Base-by-base conservation (phyloP, 495 filamentous ascomycete genomes). In the Aspergillus conjunctus region DNA sequence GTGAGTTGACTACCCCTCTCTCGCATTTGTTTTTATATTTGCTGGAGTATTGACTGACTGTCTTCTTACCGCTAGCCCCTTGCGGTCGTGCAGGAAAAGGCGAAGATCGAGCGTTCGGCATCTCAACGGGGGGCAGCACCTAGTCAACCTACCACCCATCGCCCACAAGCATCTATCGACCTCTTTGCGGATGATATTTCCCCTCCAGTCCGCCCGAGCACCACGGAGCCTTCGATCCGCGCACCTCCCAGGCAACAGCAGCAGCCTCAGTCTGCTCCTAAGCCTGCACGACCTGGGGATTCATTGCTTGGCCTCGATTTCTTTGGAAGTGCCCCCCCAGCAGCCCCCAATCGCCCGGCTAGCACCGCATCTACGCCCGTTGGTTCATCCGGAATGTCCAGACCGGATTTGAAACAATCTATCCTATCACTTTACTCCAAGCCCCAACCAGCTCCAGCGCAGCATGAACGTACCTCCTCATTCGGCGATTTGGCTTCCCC, bases 361-460 rank as follows among this genome's bases (percentile, higher is more conserved):
- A 94, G 89, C 72, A 88, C 88, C 12, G 81, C 83, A 34, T 84
- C 88, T 18, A 85, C 84, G 21, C 76, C 83, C 31, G 74, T 83
- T 10, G 78, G 80, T 18, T 67, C 82, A 7, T 76, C 76, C 17
- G 79, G 79, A 31, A 85, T 90, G 64, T 97, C 93, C 44, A 82
- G 94, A 41, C 93, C 95, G 1, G 94, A 98, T 72, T 79, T 98
- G 41, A 98, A 98, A 72, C 93, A 97, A 71, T 97, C 93, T 12
- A 98, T 98, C 57, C 77, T 98, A 11, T 98, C 95, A 3, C 80
- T 98, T 8, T 98, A 98, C 69, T 90, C 94, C 37, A 91, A 93
- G 43, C 88, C 90, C 43, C 90, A 88, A 17, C 81, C 80, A 10
- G 67, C 76, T 21, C 85, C 83, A 53, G 68, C 73, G 37, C 79